A percentile compares a stretch with the other conserved stretches of the same genome.
Conservation (phyloP, 1,284 basidiomycete species). For the Puccinia novopanici region DNA sequence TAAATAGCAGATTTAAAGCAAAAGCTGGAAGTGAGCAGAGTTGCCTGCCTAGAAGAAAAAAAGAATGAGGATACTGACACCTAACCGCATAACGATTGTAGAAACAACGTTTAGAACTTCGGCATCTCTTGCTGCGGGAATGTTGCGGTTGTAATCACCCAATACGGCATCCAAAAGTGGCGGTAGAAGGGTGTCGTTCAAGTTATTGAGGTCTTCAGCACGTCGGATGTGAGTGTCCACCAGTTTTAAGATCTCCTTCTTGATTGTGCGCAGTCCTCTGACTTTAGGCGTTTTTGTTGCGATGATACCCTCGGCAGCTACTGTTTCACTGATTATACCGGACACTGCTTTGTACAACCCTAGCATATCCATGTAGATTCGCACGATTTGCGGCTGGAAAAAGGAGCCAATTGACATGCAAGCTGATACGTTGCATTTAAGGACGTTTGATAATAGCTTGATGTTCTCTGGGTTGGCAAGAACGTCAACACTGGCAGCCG, state of each 20-base stretch:
- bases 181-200: conserved; percentile 90
- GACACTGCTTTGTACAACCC: conserved; percentile 97
- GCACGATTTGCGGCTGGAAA: conserved; percentile 92
- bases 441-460: conserved; percentile 93
- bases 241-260: conserved; percentile 92
- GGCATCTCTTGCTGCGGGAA: conserved; percentile 88
- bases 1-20: background rate
- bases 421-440: conserved; percentile 98
- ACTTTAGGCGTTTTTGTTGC: conserved; percentile 98
- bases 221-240: conserved; percentile 98
- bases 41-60: background rate
- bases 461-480: conserved; percentile 89
- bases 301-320: conserved; percentile 72
- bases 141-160: conserved; percentile 93
- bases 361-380: conserved; percentile 97
- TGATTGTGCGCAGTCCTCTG: conserved; percentile 89
- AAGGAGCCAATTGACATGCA: conserved; percentile 96
- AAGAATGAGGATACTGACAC: conserved; percentile 56
- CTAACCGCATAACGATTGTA: conserved; percentile 85
- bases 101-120: conserved; percentile 98
- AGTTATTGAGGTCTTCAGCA: conserved; percentile 90
- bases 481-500: conserved; percentile 88
- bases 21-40: background rate
- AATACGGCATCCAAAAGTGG: conserved; percentile 94
- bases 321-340: conserved; percentile 92